Percentiles rank a stretch among this genome's conserved stretches.
Conservation (phyloP, 331 rosid species). For the Malus hybrid region DNA sequence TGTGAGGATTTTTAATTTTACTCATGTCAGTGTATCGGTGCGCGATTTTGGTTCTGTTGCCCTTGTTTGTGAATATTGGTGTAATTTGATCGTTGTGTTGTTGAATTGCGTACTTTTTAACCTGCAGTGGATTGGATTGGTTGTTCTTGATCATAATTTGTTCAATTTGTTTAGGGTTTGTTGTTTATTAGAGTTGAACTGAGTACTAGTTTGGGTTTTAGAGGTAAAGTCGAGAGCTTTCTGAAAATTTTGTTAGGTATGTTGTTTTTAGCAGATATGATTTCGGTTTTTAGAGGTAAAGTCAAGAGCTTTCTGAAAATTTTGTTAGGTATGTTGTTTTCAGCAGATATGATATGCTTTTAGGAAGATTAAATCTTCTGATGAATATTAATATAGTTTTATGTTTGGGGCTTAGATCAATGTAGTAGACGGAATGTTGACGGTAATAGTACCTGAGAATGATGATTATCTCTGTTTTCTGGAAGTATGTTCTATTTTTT, state of each 20-base stretch:
- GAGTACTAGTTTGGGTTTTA: slow-evolving; percentile 6
- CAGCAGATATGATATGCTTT: not conserved
- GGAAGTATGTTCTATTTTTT: not conserved
- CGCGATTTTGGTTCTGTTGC: not conserved
- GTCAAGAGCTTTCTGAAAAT: not conserved
- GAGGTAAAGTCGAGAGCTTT: not conserved
- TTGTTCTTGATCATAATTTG: not conserved
- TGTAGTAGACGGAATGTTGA: not conserved
- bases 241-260: not conserved
- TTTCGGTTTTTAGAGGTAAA: not conserved
- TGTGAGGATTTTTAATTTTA: not conserved
- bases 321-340: not conserved
- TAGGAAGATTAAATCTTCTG: not conserved
- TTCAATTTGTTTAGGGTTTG: slow-evolving; percentile 17
- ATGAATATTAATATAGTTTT: not conserved
- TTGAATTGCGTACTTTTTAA: not conserved
- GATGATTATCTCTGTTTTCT: not conserved
- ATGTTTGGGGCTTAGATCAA: not conserved
- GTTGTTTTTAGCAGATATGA: not conserved
- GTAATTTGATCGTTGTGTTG: slow-evolving; percentile 3
- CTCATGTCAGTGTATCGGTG: not conserved
- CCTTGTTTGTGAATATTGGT: not conserved
- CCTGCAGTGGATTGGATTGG: slow-evolving; percentile 5
- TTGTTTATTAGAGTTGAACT: slow-evolving; percentile 18
- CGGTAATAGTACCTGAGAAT: not conserved